phyloP scores from a whole-genome alignment of 768 basidiomycete genomes.

The Suillus cothurnatus region DNA sequence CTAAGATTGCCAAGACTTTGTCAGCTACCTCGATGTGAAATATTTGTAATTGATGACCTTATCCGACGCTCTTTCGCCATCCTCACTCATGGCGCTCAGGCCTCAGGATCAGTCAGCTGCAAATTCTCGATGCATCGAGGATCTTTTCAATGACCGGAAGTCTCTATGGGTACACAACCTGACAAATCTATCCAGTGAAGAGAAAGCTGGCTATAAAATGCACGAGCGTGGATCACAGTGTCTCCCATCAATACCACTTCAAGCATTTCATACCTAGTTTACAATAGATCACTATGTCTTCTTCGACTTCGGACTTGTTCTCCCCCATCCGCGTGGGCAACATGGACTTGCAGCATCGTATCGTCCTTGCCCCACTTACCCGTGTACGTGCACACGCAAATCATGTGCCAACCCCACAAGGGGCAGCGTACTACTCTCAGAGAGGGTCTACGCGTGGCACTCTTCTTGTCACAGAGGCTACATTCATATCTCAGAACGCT shows the following conservation, averaged over 20 bases:
- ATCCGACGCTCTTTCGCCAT: no score
- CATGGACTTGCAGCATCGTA: constrained; percentile 46
- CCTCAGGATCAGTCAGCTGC: no score
- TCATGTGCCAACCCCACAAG: constrained; percentile 41
- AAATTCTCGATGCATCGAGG: no score
- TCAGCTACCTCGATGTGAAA: no score
- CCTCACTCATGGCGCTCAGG: no score
- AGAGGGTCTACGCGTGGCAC: constrained; percentile 51
- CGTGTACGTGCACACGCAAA: constrained; percentile 40
- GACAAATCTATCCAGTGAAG: not conserved
- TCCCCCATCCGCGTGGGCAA: constrained; percentile 47
- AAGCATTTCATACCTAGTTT: not conserved
- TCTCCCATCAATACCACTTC: not conserved
- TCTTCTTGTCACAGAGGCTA: constrained; percentile 59
- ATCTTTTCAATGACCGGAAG: no score
- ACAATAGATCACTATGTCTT: not conserved
- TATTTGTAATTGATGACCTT: no score
- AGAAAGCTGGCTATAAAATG: no score
- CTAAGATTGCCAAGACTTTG: no score
- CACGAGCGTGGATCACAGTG: not conserved
- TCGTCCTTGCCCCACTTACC: constrained; percentile 58
- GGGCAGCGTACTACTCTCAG: constrained; percentile 50
- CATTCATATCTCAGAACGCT: constrained; percentile 50
- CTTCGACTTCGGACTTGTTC: constrained; percentile 38
- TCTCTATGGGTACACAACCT: no score